Percentiles rank a stretch among this genome's conserved stretches.
These are phyloP conservation scores for Aquilaria agallochum DNA, from an alignment of 441 rosid genomes.

Conservation along the genomic window DNA sequence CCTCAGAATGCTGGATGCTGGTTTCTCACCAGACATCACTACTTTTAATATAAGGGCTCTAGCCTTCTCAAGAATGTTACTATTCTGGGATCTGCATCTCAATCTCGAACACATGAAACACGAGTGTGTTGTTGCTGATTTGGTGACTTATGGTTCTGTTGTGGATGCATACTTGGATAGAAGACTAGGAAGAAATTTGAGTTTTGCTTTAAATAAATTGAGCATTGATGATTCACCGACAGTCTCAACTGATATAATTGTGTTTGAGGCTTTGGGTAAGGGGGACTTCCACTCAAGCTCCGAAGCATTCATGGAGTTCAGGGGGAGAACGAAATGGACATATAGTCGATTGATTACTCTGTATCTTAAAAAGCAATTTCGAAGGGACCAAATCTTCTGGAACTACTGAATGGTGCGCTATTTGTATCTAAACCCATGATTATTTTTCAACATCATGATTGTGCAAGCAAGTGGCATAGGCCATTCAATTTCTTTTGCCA, in stretches of 20 bases:
- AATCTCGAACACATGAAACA: conserved; percentile 74
- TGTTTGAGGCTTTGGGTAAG: conserved; percentile 71
- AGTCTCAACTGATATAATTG: conserved; percentile 48
- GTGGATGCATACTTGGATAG: conserved; percentile 74
- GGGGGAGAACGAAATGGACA: conserved; percentile 43
- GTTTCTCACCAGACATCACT: conserved; percentile 63
- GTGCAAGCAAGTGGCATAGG: too few relatives aligned
- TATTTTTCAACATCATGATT: not conserved
- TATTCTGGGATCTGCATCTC: conserved; percentile 88
- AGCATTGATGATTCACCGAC: conserved; percentile 42
- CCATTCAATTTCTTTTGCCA: too few relatives aligned
- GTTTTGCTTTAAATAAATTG: conserved; percentile 53
- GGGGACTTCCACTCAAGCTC: conserved; percentile 73
- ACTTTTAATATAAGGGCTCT: conserved; percentile 64
- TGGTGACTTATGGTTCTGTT: conserved; percentile 71
- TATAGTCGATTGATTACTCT: conserved; percentile 48
- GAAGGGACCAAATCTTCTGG: conserved; percentile 76
- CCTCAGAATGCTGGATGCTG: conserved; percentile 49
- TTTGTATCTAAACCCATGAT: not conserved
- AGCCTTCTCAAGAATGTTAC: conserved; percentile 71
- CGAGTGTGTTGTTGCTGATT: conserved; percentile 53
- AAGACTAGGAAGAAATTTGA: conserved; percentile 54
- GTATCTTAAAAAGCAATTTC: conserved; percentile 50
- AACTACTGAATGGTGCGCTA: conserved; percentile 36
- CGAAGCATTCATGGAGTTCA: conserved; percentile 69